phyloP scores from a whole-genome alignment of 495 filamentous ascomycete genomes.

The Jackrogersella multiformis region DNA sequence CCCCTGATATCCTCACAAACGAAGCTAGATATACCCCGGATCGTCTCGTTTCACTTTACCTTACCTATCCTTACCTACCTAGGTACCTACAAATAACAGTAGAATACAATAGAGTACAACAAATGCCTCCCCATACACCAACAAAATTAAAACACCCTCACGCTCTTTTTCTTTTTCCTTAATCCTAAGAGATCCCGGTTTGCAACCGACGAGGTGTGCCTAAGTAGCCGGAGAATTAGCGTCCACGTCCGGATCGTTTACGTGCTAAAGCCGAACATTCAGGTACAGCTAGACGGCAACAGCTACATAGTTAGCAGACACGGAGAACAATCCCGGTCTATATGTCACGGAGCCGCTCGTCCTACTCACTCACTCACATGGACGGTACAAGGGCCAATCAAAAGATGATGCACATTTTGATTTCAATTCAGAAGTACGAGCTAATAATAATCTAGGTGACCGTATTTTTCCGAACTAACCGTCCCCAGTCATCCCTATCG shows the following conservation, averaged over 20 bases:
- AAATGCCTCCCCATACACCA: too few species aligned
- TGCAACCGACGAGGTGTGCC: background rate
- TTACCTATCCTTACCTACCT: too few species aligned
- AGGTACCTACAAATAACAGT: too few species aligned
- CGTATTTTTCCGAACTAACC: slow-evolving; percentile 44
- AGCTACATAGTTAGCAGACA: background rate
- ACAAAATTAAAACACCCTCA: too few species aligned
- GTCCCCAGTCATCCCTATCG: slow-evolving; percentile 40
- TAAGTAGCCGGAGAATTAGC: slow-evolving; percentile 25
- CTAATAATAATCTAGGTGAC: slow-evolving; percentile 42
- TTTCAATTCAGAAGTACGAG: slow-evolving; percentile 38
- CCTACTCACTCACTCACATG: background rate
- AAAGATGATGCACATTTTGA: slow-evolving; percentile 19
- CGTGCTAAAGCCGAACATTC: slow-evolving; percentile 31
- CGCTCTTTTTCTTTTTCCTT: too few species aligned
- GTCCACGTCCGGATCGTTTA: slow-evolving; percentile 30
- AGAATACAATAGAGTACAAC: too few species aligned
- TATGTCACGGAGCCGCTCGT: background rate
- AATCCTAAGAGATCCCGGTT: too few species aligned
- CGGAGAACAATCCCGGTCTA: background rate
- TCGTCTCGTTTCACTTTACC: too few species aligned
- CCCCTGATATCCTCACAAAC: too few species aligned
- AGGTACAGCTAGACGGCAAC: slow-evolving; percentile 19
- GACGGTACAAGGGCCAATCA: background rate
- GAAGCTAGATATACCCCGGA: too few species aligned